phyloP scores from a whole-genome alignment of 75 land plant genomes.

The Selaginella moellendorffii region DNA sequence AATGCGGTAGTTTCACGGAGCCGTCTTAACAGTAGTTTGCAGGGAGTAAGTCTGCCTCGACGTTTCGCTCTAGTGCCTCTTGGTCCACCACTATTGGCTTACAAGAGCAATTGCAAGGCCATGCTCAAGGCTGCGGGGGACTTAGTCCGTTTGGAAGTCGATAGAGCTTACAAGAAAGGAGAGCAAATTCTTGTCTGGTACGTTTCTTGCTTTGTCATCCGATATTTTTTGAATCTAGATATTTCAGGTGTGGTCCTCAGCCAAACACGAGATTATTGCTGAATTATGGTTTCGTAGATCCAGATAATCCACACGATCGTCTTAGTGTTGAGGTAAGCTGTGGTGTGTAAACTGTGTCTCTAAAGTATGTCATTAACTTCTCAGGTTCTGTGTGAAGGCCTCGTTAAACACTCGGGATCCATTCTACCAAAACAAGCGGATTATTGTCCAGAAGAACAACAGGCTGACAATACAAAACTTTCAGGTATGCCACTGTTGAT shows the following conservation, averaged over 20 bases:
- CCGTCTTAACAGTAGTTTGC: background rate
- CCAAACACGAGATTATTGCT: slow-evolving; percentile 85
- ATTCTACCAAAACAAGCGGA: slow-evolving; percentile 87
- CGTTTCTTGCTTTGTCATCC: background rate
- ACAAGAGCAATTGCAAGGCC: slow-evolving; percentile 93
- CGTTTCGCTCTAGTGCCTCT: slow-evolving; percentile 94
- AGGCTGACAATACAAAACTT: slow-evolving; percentile 61
- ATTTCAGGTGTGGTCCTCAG: slow-evolving; percentile 91
- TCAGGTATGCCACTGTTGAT: slow-evolving; percentile 31
- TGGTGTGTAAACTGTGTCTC: too few species aligned
- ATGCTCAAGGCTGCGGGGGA: slow-evolving; percentile 84
- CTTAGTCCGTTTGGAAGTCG: slow-evolving; percentile 79
- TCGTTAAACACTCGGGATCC: slow-evolving; percentile 84
- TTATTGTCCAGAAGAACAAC: slow-evolving; percentile 81
- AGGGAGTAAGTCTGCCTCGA: slow-evolving; percentile 87
- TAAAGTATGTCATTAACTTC: slow-evolving; percentile 9
- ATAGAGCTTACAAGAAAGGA: slow-evolving; percentile 81
- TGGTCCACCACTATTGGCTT: slow-evolving; percentile 86
- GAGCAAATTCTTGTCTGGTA: slow-evolving; percentile 92
- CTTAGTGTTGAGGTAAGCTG: slow-evolving; percentile 53
- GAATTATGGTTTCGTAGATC: slow-evolving; percentile 97
- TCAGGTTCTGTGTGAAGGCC: slow-evolving; percentile 37
- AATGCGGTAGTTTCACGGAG: background rate
- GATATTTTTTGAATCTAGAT: background rate
- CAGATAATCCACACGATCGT: slow-evolving; percentile 89